phyloP scores from a whole-genome alignment of 768 basidiomycete genomes.

The Strobilomyces confusus region DNA sequence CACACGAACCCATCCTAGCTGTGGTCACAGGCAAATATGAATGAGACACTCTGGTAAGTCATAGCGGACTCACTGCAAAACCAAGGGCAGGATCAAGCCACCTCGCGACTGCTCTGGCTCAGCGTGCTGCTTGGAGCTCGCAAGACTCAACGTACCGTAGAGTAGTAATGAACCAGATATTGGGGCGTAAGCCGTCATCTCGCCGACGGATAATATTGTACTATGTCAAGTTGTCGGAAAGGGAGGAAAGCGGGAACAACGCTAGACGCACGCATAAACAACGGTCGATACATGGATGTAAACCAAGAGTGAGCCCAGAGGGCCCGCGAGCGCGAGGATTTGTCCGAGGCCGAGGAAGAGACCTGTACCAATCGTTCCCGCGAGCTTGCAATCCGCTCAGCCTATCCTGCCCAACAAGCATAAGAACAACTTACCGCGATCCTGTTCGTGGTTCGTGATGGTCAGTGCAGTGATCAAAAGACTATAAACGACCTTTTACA shows the following conservation, averaged over 20 bases:
- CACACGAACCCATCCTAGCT: slow-evolving; percentile 25
- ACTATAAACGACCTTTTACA: slow-evolving; percentile 5
- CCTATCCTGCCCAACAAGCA: background rate
- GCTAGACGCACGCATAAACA: slow-evolving; percentile 23
- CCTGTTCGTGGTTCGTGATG: slow-evolving; percentile 1
- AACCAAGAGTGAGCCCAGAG: slow-evolving; percentile 28
- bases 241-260: background rate
- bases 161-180: slow-evolving; percentile 27
- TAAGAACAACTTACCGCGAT: slow-evolving; percentile 18
- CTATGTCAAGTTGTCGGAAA: slow-evolving; percentile 10
- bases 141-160: slow-evolving; percentile 19
- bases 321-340: slow-evolving; percentile 25
- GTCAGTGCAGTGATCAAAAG: background rate
- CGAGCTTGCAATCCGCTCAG: slow-evolving; percentile 18
- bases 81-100: slow-evolving; percentile 32
- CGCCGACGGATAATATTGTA: slow-evolving; percentile 28
- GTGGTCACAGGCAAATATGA: background rate
- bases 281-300: slow-evolving; percentile 27
- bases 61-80: slow-evolving; percentile 23
- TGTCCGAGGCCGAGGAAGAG: slow-evolving; percentile 30
- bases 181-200: slow-evolving; percentile 28
- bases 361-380: slow-evolving; percentile 29
- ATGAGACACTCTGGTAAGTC: background rate
- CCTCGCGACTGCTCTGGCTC: slow-evolving; percentile 22
- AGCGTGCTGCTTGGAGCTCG: background rate